Evolutionary conservation across 1,284 basidiomycete genomes (phyloP).

Genomic region (Fomitopsis betulina): DNA sequence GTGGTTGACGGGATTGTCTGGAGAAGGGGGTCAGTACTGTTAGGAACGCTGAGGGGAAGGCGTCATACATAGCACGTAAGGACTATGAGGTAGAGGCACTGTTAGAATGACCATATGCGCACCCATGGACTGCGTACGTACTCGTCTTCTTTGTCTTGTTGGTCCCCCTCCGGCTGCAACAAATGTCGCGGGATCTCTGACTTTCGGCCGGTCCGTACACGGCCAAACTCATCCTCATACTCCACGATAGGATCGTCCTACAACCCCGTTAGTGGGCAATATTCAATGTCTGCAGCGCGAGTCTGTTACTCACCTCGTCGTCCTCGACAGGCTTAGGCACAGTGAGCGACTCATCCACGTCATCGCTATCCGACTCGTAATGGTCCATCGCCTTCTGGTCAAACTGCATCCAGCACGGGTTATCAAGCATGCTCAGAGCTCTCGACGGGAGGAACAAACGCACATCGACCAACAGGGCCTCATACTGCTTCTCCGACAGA

Average conservation of each 20-base stretch:
- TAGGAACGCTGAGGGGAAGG: background rate
- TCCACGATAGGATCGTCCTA: conserved; percentile 78
- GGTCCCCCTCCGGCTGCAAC: conserved; percentile 28
- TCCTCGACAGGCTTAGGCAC: conserved; percentile 44
- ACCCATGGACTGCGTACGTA: conserved; percentile 8
- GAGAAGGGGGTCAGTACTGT: conserved; percentile 7
- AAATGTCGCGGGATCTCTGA: conserved; percentile 77
- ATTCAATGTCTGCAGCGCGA: background rate
- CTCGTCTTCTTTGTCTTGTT: conserved; percentile 23
- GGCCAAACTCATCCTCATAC: conserved; percentile 84
- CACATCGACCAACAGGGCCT: conserved; percentile 80
- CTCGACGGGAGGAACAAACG: conserved; percentile 22
- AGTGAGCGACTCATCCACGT: conserved; percentile 66
- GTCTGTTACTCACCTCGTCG: conserved; percentile 34
- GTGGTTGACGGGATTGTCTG: conserved; percentile 73
- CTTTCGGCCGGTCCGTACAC: conserved; percentile 58
- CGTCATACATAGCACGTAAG: conserved; percentile 42
- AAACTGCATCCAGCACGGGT: conserved; percentile 46
- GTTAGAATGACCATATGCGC: background rate
- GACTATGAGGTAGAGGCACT: conserved; percentile 35
- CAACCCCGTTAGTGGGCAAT: background rate
- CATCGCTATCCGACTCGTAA: conserved; percentile 66
- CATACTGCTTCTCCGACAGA: conserved; percentile 72
- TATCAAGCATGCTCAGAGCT: too few relatives aligned
- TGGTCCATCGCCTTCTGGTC: conserved; percentile 57